Evolutionary conservation across 2,329 filamentous ascomycete genomes (phyloP), one percentile per base, ranked within the genome.

Genomic region (Ophiocordyceps camponoti-floridani): DNA sequence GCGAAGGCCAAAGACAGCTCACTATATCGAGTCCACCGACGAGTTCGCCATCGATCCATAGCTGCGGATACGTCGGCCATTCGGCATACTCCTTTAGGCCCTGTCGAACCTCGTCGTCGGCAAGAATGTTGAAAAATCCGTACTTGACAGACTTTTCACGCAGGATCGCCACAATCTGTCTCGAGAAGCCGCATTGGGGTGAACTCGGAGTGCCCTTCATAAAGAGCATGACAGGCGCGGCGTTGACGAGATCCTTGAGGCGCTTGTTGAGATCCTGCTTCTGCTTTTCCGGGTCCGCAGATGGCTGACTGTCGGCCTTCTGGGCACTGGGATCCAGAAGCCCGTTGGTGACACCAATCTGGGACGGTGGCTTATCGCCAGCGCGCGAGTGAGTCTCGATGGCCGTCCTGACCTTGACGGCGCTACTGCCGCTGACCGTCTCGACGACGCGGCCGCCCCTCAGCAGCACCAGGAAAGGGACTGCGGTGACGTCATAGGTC

Each of bases 111-210:
- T 96, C 89, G 56, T 98, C 89, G 60, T 98, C 91, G 50, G 91
- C 91, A 54, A 98, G 65, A 51, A 98, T 98, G 60, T 98, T 96
- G 71, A 98, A 98, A 70, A 98, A 98, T 18, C 91, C 91, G 61
- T 96, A 98, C 60, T 94, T 86, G 48, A 98, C 83, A 43, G 82
- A 82, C 58, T 86, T 81, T 65, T 96, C 89, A 44, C 91, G 76
- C 54, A 98, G 66, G 42, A 98, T 75, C 26, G 70, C 79, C 40
- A 98, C 91, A 41, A 94, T 68, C 66, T 95, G 87, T 52, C 89
- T 72, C 52, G 85, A 94, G 65, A 98, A 98, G 2, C 91, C 87
- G 57, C 88, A 94, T 62, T 94, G 84, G 1, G 87, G 87, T 30
- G 77, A 74, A 51, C 79, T 84, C 0, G 87, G 87, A 3, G 85